Conservation (phyloP, 768 basidiomycete species). For the Lactarius hatsudake region DNA sequence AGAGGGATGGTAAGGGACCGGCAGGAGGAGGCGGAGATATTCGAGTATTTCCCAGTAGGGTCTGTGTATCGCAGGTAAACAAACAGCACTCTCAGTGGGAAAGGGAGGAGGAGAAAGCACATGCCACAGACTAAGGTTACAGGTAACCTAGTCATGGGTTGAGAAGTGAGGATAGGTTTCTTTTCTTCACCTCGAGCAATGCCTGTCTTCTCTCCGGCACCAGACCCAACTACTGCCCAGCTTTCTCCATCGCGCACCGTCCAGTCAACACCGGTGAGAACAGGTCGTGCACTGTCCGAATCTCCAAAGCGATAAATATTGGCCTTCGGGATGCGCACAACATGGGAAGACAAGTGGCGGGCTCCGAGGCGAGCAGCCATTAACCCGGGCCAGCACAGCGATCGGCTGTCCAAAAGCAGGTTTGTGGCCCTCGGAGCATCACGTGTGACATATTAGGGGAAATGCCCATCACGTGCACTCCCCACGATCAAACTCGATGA, state of each 20-base stretch:
- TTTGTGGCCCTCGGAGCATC: no score
- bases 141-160: not conserved
- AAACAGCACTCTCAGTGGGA: not conserved
- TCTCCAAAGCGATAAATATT: conserved; percentile 62
- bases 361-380: not conserved
- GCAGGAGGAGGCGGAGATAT: conserved; percentile 62
- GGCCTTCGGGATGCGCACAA: conserved; percentile 41
- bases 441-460: no score
- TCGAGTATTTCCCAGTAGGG: conserved; percentile 67
- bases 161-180: not conserved
- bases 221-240: conserved; percentile 75
- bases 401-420: not conserved
- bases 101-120: not conserved
- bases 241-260: conserved; percentile 57
- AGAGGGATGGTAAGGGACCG: conserved; percentile 78
- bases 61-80: conserved; percentile 37
- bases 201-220: conserved; percentile 58
- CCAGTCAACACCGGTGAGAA: conserved; percentile 57
- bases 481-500: not conserved
- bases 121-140: not conserved
- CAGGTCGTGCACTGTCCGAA: conserved; percentile 42
- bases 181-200: conserved; percentile 59
- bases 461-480: not conserved
- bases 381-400: not conserved
- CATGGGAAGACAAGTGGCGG: not conserved